phyloP scores from a whole-genome alignment of 2,329 filamentous ascomycete genomes.

The Phaeosphaeriaceae sp. region DNA sequence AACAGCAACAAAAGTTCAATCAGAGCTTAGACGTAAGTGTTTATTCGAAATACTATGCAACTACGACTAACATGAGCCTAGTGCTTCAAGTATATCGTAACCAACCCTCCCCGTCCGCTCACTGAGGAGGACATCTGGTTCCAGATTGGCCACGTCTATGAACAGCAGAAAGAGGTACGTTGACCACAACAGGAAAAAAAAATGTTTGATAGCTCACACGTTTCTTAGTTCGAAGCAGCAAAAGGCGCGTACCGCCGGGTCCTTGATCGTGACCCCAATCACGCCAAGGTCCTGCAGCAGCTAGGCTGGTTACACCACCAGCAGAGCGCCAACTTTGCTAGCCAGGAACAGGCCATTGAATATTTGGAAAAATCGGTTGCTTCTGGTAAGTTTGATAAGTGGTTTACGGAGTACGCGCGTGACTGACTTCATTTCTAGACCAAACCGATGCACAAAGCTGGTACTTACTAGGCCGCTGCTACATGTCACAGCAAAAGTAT shows the following conservation, averaged over 20 bases:
- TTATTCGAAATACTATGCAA: background rate
- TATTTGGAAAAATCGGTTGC: slow-evolving; percentile 96
- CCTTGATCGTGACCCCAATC: slow-evolving; percentile 90
- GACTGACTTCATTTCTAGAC: slow-evolving; percentile 61
- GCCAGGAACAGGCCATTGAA: slow-evolving; percentile 95
- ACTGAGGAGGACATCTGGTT: slow-evolving; percentile 99
- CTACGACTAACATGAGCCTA: slow-evolving; percentile 49
- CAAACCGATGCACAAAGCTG: slow-evolving; percentile 96
- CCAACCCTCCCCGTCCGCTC: slow-evolving; percentile 85
- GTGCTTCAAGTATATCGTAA: slow-evolving; percentile 99
- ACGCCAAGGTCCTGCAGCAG: slow-evolving; percentile 97
- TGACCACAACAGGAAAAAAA: background rate
- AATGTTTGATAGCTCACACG: slow-evolving; percentile 34
- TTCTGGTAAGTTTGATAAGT: slow-evolving; percentile 68
- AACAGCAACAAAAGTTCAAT: slow-evolving; percentile 92
- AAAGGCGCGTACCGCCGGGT: slow-evolving; percentile 93
- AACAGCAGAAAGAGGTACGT: slow-evolving; percentile 97
- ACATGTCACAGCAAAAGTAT: slow-evolving; percentile 99
- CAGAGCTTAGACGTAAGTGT: slow-evolving; percentile 83
- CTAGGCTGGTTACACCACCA: slow-evolving; percentile 98
- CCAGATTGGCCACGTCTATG: slow-evolving; percentile 97
- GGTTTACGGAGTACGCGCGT: slow-evolving; percentile 15
- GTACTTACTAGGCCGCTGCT: slow-evolving; percentile 96
- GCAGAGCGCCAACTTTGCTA: slow-evolving; percentile 87
- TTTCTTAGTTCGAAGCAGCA: slow-evolving; percentile 82